Base-by-base conservation (phyloP, 768 basidiomycete genomes). In the Fibroporia radiculosa region DNA sequence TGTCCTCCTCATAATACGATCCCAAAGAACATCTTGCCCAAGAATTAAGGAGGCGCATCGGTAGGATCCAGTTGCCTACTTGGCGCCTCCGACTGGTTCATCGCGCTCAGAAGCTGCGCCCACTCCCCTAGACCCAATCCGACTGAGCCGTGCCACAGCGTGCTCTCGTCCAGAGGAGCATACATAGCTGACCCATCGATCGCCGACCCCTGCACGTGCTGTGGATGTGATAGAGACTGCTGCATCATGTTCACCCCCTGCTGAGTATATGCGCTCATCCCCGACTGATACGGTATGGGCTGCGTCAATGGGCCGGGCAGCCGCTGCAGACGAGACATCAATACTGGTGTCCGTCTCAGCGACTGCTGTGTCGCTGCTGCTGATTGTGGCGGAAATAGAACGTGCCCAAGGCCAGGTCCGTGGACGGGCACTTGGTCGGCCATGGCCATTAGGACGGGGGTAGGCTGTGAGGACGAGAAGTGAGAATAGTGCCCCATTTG, bases 121-220 rank as follows among this genome's bases (percentile, higher is more conserved):
- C 86, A 88, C 62, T 88, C 86, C 31, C 79, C 77, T 52, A 84
- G 80, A 45, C 77, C 84, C 56, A 89, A 83, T 14, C 82, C 82
- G 40, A 80, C 73, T 28, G 80, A 74, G 13, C 84, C 73, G 33
- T 84, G 84, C 84, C 85, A 89, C 70, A 86, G 80, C 25, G 69
- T 69, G 28, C 71, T 65, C 50, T 83, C 80, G 47, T 81, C 82
- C n/a, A n/a, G n/a, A 35, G 75, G 72, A 22, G 76, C 72, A 44
- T 77, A 73, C 26, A 72, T 52, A n/a, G 20, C 26, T 25, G 12
- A 27, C 14, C 10, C 33, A 31, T 20, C 18, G 18, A 35, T 47
- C 32, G 29, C 48, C 37, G 36, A 41, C 32, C 23, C n/a, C 5
- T 46, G 52, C 38, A 36, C 41, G 41, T 50, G 48, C 8, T 35